Base-by-base conservation (phyloP, 2,329 filamentous ascomycete genomes). In the Neoarthrinium moseri region DNA sequence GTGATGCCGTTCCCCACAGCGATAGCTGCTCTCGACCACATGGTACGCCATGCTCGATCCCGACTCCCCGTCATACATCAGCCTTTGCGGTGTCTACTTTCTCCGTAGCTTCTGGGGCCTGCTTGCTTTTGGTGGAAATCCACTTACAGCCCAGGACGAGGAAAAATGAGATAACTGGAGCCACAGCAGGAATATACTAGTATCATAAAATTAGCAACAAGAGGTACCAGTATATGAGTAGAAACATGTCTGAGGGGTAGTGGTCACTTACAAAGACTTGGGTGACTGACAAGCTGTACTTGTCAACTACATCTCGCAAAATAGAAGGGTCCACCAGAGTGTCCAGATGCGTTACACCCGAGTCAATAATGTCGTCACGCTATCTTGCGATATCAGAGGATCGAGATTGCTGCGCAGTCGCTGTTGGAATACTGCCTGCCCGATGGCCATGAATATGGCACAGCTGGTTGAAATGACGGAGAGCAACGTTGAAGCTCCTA, bases 211-310 rank as follows among this genome's bases (percentile, higher is more conserved):
- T 12, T n/a, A 29, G 15, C 6, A 43, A 2, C 6, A 8, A 13
- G 33, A 33, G n/a, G 10, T n/a, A n/a, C n/a, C n/a, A n/a, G n/a
- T n/a, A n/a, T n/a, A n/a, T n/a, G n/a, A n/a, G n/a, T n/a, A n/a
- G n/a, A n/a, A n/a, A n/a, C n/a, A n/a, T n/a, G n/a, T n/a, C n/a
- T n/a, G n/a, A n/a, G n/a, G n/a, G n/a, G n/a, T n/a, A n/a, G n/a
- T n/a, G n/a, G n/a, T n/a, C 5, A 48, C 52, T 49, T 41, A 55
- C 54, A 21, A 53, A 55, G 5, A 54, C 42, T 22, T 56, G 49
- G 1, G 54, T 56, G 11, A 55, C 26, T 5, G 54, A 51, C 17
- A 39, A 27, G 12, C 53, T 40, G 22, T 55, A 55, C 21, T 24
- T 6, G 4, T 45, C 27, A 11, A 55, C 49, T 4, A 53, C 45